Evolutionary conservation across 2,329 filamentous ascomycete genomes (phyloP).

Genomic region (Fusarium napiforme): DNA sequence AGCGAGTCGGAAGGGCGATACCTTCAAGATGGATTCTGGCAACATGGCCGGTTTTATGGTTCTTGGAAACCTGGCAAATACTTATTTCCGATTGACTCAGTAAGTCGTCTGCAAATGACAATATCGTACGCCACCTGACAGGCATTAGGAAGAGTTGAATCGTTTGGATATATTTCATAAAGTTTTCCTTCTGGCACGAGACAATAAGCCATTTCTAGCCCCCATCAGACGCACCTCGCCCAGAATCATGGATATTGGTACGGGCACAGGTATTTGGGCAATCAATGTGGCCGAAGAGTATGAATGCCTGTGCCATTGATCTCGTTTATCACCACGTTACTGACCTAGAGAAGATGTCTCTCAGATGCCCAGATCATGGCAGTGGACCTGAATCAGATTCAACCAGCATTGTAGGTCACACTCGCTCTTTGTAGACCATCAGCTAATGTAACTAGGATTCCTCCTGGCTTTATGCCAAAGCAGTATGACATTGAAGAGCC

Average conservation of each 20-base stretch:
- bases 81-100: slow-evolving; percentile 81
- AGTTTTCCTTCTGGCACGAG: slow-evolving; percentile 74
- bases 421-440: background rate
- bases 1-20: slow-evolving; percentile 32
- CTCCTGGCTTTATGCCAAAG: slow-evolving; percentile 64
- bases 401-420: slow-evolving; percentile 51
- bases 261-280: slow-evolving; percentile 91
- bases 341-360: slow-evolving; percentile 32
- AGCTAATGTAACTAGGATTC: slow-evolving; percentile 67
- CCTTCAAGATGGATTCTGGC: slow-evolving; percentile 52
- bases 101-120: slow-evolving; percentile 50
- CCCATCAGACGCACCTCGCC: slow-evolving; percentile 30
- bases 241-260: slow-evolving; percentile 75
- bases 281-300: slow-evolving; percentile 82
- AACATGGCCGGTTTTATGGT: slow-evolving; percentile 78
- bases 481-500: slow-evolving; percentile 81
- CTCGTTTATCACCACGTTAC: background rate
- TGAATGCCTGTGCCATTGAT: slow-evolving; percentile 54
- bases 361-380: slow-evolving; percentile 49
- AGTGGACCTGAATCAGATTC: slow-evolving; percentile 54
- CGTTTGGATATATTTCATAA: slow-evolving; percentile 86
- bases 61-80: slow-evolving; percentile 75
- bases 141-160: slow-evolving; percentile 73
- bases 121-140: slow-evolving; percentile 25
- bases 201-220: slow-evolving; percentile 49